Conservation (phyloP, 192 early-diverging fungal species). For the Coemansia reversa region DNA sequence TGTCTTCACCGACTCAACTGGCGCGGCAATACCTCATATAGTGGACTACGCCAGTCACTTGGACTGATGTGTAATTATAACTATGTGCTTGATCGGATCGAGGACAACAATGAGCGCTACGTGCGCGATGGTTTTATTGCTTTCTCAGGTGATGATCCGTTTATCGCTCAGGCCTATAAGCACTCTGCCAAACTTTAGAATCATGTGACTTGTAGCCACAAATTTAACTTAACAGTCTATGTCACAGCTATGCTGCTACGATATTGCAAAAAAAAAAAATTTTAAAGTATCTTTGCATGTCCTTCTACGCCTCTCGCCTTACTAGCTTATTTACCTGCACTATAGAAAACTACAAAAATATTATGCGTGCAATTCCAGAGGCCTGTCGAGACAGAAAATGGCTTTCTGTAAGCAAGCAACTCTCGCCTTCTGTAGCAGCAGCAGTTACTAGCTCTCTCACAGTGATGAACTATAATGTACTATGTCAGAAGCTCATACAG, state of each 20-base stretch:
- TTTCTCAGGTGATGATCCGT: slow-evolving; percentile 44
- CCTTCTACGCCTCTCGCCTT: background rate
- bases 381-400: slow-evolving; percentile 33
- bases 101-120: slow-evolving; percentile 80
- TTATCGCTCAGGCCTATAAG: slow-evolving; percentile 14
- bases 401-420: slow-evolving; percentile 18
- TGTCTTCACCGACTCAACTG: slow-evolving; percentile 86
- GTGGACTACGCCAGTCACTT: slow-evolving; percentile 80
- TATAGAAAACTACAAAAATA: background rate
- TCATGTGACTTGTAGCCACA: slow-evolving; percentile 17
- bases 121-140: slow-evolving; percentile 63
- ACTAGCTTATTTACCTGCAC: background rate
- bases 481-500: slow-evolving; percentile 58
- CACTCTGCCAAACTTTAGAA: slow-evolving; percentile 17
- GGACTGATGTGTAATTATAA: slow-evolving; percentile 96
- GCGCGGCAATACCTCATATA: slow-evolving; percentile 79
- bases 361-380: slow-evolving; percentile 11
- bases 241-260: background rate
- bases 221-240: background rate
- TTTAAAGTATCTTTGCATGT: background rate
- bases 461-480: slow-evolving; percentile 63
- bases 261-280: too few relatives aligned
- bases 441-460: slow-evolving; percentile 25
- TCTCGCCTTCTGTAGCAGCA: background rate
- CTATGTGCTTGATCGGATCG: slow-evolving; percentile 73